These are phyloP conservation scores for Pythium monospermum DNA, from an alignment of 352 stramenopile genomes.

Conservation along the genomic window DNA sequence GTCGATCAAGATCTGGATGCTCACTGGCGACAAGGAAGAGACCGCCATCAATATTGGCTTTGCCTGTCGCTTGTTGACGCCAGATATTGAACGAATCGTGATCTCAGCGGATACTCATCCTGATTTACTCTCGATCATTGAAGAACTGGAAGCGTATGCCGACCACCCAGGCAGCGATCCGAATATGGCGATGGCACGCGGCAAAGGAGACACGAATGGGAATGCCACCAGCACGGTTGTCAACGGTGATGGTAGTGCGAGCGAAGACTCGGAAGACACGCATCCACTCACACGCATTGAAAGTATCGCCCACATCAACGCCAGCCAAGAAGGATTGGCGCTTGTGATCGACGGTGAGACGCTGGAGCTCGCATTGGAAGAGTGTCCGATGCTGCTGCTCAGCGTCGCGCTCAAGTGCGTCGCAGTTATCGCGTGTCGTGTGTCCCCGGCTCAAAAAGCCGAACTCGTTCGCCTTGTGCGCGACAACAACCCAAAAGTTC, in stretches of 20 bases:
- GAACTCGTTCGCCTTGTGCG: slow-evolving; percentile 91
- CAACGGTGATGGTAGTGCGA: slow-evolving; percentile 11
- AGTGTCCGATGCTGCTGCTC: slow-evolving; percentile 67
- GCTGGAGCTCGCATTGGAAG: slow-evolving; percentile 66
- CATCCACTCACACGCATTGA: slow-evolving; percentile 54
- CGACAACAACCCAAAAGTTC: slow-evolving; percentile 73
- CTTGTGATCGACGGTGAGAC: slow-evolving; percentile 83
- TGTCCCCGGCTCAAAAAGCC: slow-evolving; percentile 92
- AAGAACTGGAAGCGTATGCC: slow-evolving; percentile 52
- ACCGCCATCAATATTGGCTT: slow-evolving; percentile 97
- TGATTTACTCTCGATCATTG: slow-evolving; percentile 55
- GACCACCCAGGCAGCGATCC: slow-evolving; percentile 23
- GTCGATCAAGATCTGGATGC: slow-evolving; percentile 94
- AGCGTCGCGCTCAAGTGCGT: slow-evolving; percentile 62
- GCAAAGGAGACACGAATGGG: slow-evolving; percentile 8
- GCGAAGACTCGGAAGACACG: slow-evolving; percentile 17
- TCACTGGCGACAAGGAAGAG: slow-evolving; percentile 94
- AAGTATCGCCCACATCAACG: slow-evolving; percentile 43
- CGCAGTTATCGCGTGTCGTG: slow-evolving; percentile 89
- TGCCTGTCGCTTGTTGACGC: slow-evolving; percentile 84
- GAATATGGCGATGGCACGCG: slow-evolving; percentile 9
- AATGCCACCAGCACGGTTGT: background rate
- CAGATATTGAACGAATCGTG: slow-evolving; percentile 89
- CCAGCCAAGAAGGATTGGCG: slow-evolving; percentile 40
- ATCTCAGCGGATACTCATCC: slow-evolving; percentile 77